These are phyloP conservation scores for Xylariaceae sp. DNA, from an alignment of 2,329 filamentous ascomycete species.

Conservation along the genomic window DNA sequence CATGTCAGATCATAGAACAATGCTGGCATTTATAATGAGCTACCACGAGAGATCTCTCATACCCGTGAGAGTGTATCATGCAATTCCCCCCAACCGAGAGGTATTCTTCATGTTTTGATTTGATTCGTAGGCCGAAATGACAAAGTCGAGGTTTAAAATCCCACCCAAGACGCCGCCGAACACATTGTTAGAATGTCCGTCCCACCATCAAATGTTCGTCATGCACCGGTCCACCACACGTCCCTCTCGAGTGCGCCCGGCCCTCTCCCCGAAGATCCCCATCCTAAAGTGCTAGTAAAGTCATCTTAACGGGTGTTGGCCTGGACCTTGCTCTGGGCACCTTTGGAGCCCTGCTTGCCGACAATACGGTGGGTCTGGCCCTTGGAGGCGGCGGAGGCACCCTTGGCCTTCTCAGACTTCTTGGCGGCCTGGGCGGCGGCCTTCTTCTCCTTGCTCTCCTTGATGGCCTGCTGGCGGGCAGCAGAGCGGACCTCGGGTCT, in stretches of 20 bases:
- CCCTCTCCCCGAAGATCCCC: conserved; percentile 15
- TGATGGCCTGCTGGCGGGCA: conserved; percentile 84
- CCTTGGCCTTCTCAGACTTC: conserved; percentile 99
- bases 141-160: conserved; percentile 28
- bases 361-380: conserved; percentile 74
- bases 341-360: conserved; percentile 97
- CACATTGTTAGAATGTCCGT: conserved; percentile 23
- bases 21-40: conserved; percentile 28
- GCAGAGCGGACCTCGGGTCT: conserved; percentile 93
- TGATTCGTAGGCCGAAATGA: conserved; percentile 22
- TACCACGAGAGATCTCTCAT: conserved; percentile 28
- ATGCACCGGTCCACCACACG: conserved; percentile 12
- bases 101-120: conserved; percentile 21
- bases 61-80: conserved; percentile 27
- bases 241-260: conserved; percentile 2
- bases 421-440: conserved; percentile 78
- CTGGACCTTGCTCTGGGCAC: conserved; percentile 77
- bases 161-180: conserved; percentile 33
- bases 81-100: conserved; percentile 26
- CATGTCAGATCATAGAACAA: conserved; percentile 24
- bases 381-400: conserved; percentile 65
- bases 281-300: conserved; percentile 12
- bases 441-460: conserved; percentile 99
- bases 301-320: conserved; percentile 73
- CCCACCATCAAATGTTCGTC: conserved; percentile 16